phyloP scores from a whole-genome alignment of 2,329 filamentous ascomycete genomes.

The Chaetomium globosum region DNA sequence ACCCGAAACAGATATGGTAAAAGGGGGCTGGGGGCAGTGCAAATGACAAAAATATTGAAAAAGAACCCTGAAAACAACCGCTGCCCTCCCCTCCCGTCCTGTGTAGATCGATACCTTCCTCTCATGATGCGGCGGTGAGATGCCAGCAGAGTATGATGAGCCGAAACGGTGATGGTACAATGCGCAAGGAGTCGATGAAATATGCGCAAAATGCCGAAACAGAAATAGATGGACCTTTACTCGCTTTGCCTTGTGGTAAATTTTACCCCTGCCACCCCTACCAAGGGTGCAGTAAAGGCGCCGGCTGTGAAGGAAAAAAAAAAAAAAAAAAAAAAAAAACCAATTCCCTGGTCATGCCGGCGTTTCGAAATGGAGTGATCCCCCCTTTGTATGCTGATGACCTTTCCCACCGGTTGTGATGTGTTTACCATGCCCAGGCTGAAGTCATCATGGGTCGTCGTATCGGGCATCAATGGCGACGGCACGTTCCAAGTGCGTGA shows the following conservation, averaged over 20 bases:
- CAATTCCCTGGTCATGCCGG: slow-evolving; percentile 25
- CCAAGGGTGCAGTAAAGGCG: slow-evolving; percentile 16
- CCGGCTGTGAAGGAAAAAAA: slow-evolving; percentile 13
- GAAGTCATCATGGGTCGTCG: slow-evolving; percentile 48
- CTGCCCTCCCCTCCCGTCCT: slow-evolving; percentile 13
- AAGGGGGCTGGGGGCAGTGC: background rate
- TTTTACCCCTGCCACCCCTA: background rate
- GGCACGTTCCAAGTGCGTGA: slow-evolving; percentile 38
- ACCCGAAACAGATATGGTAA: background rate
- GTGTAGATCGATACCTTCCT: background rate
- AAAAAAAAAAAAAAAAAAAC: slow-evolving; percentile 5
- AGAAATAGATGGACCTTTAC: slow-evolving; percentile 24
- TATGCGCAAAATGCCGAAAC: slow-evolving; percentile 39
- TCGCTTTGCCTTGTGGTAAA: slow-evolving; percentile 17
- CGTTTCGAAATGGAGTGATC: slow-evolving; percentile 28
- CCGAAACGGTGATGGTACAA: slow-evolving; percentile 36
- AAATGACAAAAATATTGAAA: slow-evolving; percentile 4
- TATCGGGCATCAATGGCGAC: slow-evolving; percentile 45
- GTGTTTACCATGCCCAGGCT: slow-evolving; percentile 26
- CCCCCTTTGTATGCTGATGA: slow-evolving; percentile 30
- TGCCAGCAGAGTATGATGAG: slow-evolving; percentile 7
- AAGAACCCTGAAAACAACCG: background rate
- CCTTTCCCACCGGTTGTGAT: slow-evolving; percentile 18
- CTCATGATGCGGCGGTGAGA: slow-evolving; percentile 12
- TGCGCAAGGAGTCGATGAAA: slow-evolving; percentile 34